Evolutionary conservation across 345 rosid species (phyloP), one percentile per base, ranked within the genome.

Genomic region (Moricandia moricandioides): DNA sequence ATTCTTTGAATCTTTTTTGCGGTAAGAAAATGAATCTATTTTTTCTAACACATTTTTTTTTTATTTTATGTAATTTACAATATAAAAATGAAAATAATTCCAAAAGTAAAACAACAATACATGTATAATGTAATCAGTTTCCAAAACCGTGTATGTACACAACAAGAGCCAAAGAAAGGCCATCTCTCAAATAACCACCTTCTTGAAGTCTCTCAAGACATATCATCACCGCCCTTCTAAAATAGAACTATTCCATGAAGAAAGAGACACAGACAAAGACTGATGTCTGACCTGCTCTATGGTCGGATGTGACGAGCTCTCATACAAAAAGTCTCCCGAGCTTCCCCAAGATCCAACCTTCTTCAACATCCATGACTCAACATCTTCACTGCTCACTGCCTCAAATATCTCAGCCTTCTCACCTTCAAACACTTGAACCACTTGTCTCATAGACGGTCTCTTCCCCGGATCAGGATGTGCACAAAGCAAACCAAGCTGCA

Each of bases 381-480:
- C 47, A 30, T 71, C 73, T 52, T 67, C 81, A 31, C 40, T 37
- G 45, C 65, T 39, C 10, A 69, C 87, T 3, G 69, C 83, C 14
- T 69, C 78, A 30, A 26, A 60, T 0, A 62, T 39, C 52, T 67
- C 75, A 3, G 71, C 80, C 55, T 43, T 70, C 21, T 66, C 78
- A n/a, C 83, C 87, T 71, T 86, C 86, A 49, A 84, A 67, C 65
- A 74, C 65, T 52, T 69, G 79, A 56, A 79, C 72, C 31, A 84
- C 86, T 73, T 86, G 87, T 68, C 89, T 82, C 80, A 86, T 84
- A 1, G 82, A 71, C 10, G 87, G 89, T 76, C 87, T 80, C 17
- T 45, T 70, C 5, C 29, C 58, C 24, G 86, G 74, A 18, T 81
- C 82, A 3, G 82, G 83, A 71, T 86, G 79, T 4, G 81, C 82